Conservation (phyloP, 352 stramenopile species). For the Globisporangium spiculum region DNA sequence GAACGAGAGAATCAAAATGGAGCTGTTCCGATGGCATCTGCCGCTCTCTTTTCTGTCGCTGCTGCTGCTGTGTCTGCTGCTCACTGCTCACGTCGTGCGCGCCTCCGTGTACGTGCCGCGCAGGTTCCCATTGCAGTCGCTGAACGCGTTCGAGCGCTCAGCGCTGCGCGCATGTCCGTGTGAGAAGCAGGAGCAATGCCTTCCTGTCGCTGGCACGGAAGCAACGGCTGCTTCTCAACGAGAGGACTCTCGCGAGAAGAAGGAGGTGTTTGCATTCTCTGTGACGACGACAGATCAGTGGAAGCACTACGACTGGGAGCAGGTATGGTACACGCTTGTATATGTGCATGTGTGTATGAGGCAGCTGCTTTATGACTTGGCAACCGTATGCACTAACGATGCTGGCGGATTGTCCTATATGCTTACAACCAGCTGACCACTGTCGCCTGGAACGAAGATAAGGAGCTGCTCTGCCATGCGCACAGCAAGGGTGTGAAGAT, state of each 20-base stretch:
- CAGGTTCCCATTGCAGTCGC: conserved; percentile 11
- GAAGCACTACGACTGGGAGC: conserved; percentile 79
- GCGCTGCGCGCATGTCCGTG: conserved; percentile 54
- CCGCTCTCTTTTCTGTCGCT: conserved; percentile 16
- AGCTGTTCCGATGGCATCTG: neutral
- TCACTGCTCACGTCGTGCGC: neutral
- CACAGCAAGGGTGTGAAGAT: conserved; percentile 76
- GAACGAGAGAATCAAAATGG: neutral
- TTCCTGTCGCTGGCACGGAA: conserved; percentile 34
- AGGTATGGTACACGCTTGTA: conserved; percentile 17
- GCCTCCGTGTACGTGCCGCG: conserved; percentile 22
- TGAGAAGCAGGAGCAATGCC: conserved; percentile 36
- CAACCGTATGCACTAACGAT: neutral
- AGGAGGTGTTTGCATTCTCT: conserved; percentile 82
- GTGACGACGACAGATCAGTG: conserved; percentile 55
- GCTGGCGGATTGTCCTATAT: neutral
- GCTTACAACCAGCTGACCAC: conserved; percentile 51
- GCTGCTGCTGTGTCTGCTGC: conserved; percentile 3
- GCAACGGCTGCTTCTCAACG: neutral
- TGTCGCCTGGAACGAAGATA: conserved; percentile 82
- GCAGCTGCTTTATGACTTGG: neutral
- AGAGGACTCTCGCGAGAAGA: conserved; percentile 13
- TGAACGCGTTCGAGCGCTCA: conserved; percentile 32
- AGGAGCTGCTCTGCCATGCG: conserved; percentile 75
- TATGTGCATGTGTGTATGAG: neutral